Conservation (phyloP, 2,329 filamentous ascomycete genomes). For the Neonectria faginata region DNA sequence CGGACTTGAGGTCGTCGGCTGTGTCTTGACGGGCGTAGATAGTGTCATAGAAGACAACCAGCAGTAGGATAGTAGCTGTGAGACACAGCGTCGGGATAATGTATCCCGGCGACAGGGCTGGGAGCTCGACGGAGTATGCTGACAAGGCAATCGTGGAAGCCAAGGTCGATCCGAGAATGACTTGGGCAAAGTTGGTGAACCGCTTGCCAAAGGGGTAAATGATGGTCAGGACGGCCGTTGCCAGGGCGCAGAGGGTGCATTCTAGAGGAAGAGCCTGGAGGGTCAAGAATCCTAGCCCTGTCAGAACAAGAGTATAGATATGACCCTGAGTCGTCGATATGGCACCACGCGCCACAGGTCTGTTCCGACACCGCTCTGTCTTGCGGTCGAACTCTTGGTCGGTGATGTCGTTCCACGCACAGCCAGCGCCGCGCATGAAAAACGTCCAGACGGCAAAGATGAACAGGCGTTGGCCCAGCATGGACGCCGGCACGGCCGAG, state of each 20-base stretch:
- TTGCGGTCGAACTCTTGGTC: constrained; percentile 66
- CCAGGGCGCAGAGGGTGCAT: constrained; percentile 51
- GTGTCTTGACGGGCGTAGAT: constrained; percentile 53
- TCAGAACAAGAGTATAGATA: constrained; percentile 37
- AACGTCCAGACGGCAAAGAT: constrained; percentile 55
- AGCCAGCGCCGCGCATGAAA: constrained; percentile 57
- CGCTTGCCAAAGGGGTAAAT: constrained; percentile 65
- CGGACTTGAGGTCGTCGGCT: constrained; percentile 50
- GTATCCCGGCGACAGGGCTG: constrained; percentile 29
- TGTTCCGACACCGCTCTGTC: constrained; percentile 61
- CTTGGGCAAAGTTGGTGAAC: constrained; percentile 64
- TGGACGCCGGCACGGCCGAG: constrained; percentile 45
- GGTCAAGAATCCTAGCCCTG: constrained; percentile 6
- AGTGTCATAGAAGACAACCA: constrained; percentile 51
- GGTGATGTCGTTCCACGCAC: constrained; percentile 67
- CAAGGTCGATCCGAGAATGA: constrained; percentile 62
- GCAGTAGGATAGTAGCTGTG: constrained; percentile 39
- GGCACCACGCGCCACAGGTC: constrained; percentile 61
- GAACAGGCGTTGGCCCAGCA: constrained; percentile 48
- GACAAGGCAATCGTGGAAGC: constrained; percentile 48
- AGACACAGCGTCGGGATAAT: constrained; percentile 35
- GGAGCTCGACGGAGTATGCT: constrained; percentile 31
- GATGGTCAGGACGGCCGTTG: constrained; percentile 56
- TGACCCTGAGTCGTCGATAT: constrained; percentile 57
- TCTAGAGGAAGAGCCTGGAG: constrained; percentile 23